A percentile compares a stretch with the other conserved stretches of the same genome.
Evolutionary conservation across 2,329 filamentous ascomycete genomes (phyloP).

Genomic region (Botryotinia convoluta): DNA sequence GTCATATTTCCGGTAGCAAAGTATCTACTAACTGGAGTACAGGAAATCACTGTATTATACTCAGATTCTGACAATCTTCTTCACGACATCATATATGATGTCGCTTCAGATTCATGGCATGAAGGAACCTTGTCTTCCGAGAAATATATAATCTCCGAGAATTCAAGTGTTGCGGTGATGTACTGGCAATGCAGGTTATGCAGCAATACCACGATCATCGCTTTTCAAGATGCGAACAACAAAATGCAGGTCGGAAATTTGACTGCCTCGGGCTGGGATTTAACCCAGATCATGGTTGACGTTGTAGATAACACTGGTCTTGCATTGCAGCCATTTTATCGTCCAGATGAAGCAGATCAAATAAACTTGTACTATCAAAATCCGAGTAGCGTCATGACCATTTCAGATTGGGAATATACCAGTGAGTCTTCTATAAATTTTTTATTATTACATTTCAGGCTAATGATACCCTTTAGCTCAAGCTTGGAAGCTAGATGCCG

Average conservation of each 20-base stretch:
- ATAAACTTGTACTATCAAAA: conserved; percentile 24
- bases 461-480: neutral
- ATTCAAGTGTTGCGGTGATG: conserved; percentile 22
- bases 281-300: conserved; percentile 22
- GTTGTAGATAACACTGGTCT: conserved; percentile 21
- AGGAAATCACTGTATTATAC: conserved; percentile 27
- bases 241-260: conserved; percentile 23
- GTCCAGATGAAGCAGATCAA: conserved; percentile 18
- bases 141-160: conserved; percentile 15
- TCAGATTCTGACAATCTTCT: conserved; percentile 21
- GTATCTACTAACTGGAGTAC: neutral
- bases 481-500: neutral
- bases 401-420: conserved; percentile 14
- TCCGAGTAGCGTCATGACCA: conserved; percentile 13
- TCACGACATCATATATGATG: conserved; percentile 25
- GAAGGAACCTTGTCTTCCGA: conserved; percentile 21
- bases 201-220: conserved; percentile 22
- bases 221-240: conserved; percentile 24
- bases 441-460: too few relatives aligned
- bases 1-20: neutral
- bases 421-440: neutral
- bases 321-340: conserved; percentile 23
- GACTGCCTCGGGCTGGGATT: conserved; percentile 22
- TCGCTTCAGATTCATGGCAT: conserved; percentile 17
- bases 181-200: conserved; percentile 25